Conservation (phyloP, 495 filamentous ascomycete genomes). For the Xylaria cubensis region DNA sequence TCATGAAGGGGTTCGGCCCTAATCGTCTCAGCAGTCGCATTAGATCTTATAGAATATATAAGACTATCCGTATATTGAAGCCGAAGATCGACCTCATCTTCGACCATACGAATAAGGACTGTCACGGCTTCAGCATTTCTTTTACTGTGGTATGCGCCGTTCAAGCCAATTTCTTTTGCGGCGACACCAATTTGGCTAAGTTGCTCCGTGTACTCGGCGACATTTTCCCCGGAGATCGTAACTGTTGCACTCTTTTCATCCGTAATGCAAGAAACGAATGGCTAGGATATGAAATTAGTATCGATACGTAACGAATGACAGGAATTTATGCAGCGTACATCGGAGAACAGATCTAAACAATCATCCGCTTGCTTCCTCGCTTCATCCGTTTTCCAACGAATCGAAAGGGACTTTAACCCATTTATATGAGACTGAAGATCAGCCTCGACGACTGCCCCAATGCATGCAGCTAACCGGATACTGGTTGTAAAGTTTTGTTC, state of each 20-base stretch:
- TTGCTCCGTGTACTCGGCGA: neutral
- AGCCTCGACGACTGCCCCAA: conserved; percentile 30
- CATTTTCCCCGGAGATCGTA: neutral
- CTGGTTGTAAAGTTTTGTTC: conserved; percentile 12
- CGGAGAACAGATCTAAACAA: neutral
- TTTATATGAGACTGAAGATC: conserved; percentile 8
- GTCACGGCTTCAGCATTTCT: neutral
- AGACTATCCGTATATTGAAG: conserved; percentile 16
- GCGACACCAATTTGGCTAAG: conserved; percentile 3
- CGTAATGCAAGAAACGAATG: neutral
- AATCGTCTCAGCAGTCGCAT: conserved; percentile 24
- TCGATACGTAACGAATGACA: neutral
- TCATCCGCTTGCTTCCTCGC: neutral
- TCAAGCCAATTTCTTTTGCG: neutral
- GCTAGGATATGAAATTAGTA: neutral
- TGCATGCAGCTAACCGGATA: conserved; percentile 41
- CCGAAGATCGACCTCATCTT: neutral
- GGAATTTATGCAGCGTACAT: neutral
- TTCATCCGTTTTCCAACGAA: conserved; percentile 12
- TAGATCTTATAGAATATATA: conserved; percentile 30
- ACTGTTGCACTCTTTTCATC: conserved; percentile 6
- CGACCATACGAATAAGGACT: neutral
- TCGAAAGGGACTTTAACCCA: neutral
- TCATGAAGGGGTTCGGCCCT: conserved; percentile 24
- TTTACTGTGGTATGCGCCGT: conserved; percentile 2